Evolutionary conservation across 164 flowering plant genomes (phyloP), one percentile per base, ranked within the genome.

Genomic region (Dillenia turbinata): DNA sequence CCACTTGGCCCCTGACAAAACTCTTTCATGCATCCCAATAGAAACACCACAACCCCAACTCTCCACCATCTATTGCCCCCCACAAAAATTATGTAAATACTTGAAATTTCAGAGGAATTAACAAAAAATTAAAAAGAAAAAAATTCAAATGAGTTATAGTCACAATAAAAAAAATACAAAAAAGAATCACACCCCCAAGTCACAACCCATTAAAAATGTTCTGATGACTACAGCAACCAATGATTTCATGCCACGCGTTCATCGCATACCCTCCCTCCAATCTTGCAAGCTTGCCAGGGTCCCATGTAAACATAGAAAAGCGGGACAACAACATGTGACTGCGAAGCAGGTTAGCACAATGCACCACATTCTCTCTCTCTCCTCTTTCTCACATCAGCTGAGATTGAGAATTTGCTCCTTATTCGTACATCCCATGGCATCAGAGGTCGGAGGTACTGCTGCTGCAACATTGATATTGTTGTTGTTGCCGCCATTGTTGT

Each of bases 251-350:
- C 7, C 40, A 33, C 7, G 40, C 5, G 7, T 33, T 33, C 40
- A 33, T 33, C 5, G 40, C 40, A 33, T 0, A 5, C 40, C 40
- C 40, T 45, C 13, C 47, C 48, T 45, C 44, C 40, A 61, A 56
- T 17, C 59, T 22, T 45, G 52, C 22, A 55, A 33, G 40, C 49
- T 47, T 45, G 46, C 26, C 26, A 52, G 10, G 40, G 24, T 52
- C 19, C 67, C 63, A 19, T 44, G 11, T 54, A 12, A 49, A 24
- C 6, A 33, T 33, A 33, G 40, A 15, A 13, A 57, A 57, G 59
- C 26, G 46, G 71, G 12, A 55, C 59, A 61, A 67, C 46, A 54
- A 59, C 75, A 71, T 61, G 68, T 71, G 71, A 63, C 54, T 9
- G 3, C 44, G 4, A 33, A 33, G 17, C 48, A 26, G 54, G 51